Percentiles rank a stretch among this genome's conserved stretches.
Conservation (phyloP, 495 filamentous ascomycete genomes). For the Halenospora varia region DNA sequence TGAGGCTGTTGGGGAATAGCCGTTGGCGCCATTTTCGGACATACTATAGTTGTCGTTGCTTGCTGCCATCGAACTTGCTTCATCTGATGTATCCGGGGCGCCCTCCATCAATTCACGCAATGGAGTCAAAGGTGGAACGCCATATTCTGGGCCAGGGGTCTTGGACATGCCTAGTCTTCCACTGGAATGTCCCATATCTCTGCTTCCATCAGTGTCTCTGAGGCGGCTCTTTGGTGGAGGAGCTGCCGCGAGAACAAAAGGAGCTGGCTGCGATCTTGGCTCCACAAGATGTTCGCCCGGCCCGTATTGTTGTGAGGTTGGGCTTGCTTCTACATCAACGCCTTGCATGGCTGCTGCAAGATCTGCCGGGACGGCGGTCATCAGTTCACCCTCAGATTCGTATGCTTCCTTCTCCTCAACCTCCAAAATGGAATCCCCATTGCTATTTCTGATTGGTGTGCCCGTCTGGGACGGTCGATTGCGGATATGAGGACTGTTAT, state of each 20-base stretch:
- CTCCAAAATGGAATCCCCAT: conserved; percentile 32
- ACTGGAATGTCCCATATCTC: background rate
- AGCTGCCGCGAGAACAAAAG: conserved; percentile 15
- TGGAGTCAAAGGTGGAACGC: conserved; percentile 31
- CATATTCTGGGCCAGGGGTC: conserved; percentile 8
- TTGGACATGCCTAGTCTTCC: background rate
- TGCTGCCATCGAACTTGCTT: conserved; percentile 22
- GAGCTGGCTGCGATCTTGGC: conserved; percentile 1
- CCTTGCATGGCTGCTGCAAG: conserved; percentile 23
- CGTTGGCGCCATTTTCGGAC: conserved; percentile 8
- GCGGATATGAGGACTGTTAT: conserved; percentile 12
- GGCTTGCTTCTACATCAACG: conserved; percentile 16
- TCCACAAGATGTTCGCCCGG: background rate
- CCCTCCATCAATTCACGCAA: conserved; percentile 32
- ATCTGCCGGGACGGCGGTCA: conserved; percentile 14
- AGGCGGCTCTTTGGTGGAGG: conserved; percentile 10
- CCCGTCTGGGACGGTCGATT: conserved; percentile 17
- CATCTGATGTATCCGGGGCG: conserved; percentile 31
- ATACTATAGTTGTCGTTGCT: conserved; percentile 7
- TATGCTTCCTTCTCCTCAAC: conserved; percentile 26
- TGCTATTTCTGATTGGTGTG: conserved; percentile 22
- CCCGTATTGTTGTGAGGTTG: background rate
- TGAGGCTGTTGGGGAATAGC: conserved; percentile 15
- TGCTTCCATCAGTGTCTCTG: background rate
- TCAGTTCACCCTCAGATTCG: conserved; percentile 16